Conservation (phyloP, 2,329 filamentous ascomycete species). For the Biscogniauxia sp. region DNA sequence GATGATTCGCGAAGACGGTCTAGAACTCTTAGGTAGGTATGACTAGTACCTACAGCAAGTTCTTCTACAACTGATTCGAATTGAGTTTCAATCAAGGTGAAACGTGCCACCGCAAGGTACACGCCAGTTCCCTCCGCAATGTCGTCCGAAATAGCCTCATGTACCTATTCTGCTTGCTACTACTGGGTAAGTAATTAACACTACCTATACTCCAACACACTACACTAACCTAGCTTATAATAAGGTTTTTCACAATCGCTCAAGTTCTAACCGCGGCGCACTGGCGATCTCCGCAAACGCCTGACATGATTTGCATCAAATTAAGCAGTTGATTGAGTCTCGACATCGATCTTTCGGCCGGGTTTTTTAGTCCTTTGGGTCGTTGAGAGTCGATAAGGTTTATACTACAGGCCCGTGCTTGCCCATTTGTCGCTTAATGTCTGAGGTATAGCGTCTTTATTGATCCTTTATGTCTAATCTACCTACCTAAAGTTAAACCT, state of each 20-base stretch:
- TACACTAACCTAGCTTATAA: too few species aligned
- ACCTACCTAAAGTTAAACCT: too few species aligned
- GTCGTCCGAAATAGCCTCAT: too few species aligned
- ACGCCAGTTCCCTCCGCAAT: too few species aligned
- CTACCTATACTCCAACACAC: too few species aligned
- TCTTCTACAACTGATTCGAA: too few species aligned
- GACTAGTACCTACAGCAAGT: neutral
- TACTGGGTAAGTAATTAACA: too few species aligned
- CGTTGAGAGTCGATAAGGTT: neutral
- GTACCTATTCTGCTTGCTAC: too few species aligned
- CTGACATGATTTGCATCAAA: constrained; percentile 8
- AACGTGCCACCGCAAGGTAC: neutral
- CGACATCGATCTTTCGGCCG: neutral
- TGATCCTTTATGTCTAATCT: too few species aligned
- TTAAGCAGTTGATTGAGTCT: neutral
- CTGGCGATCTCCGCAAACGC: neutral
- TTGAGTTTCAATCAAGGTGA: neutral
- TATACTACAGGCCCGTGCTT: neutral
- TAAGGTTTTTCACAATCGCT: too few species aligned
- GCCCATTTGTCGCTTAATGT: neutral
- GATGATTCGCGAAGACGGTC: neutral
- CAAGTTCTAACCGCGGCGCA: too few species aligned
- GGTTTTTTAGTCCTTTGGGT: neutral
- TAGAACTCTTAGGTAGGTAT: neutral
- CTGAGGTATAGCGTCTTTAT: neutral